Base-by-base conservation (phyloP, 129 eudicot species). In the Logfia minima region DNA sequence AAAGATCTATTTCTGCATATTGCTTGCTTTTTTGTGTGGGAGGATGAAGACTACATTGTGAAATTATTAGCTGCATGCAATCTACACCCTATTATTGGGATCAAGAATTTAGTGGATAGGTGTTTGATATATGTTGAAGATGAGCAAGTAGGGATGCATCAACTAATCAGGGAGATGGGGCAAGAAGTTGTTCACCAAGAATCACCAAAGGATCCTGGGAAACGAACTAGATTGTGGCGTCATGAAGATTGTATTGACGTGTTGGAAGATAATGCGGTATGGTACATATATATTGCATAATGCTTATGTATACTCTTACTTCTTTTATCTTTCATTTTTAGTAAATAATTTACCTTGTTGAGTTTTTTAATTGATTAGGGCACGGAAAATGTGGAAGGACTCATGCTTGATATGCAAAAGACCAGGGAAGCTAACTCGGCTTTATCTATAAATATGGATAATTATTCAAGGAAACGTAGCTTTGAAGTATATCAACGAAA, bases 21-120 rank as follows among this genome's bases (percentile, higher is more conserved):
- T 70, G 71, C 77, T 71, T 71, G 83, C 51, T 79, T 79, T 21
- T 79, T 79, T 79, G 53, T 79, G 31, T 59, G 72, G 29, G 77
- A 79, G 35, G 77, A 79, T 18, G 48, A 79, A 79, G 67, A 71
- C 4, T 61, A 4, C 37, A 64, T 79, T 62, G 41, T 32, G 0
- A 79, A 63, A 18, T 13, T 79, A 28, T 56, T 79, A 23, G 22
- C 31, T 2, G 11, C 8, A 65, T 79, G 66, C 19, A 29, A 72
- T 32, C 48, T 71, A 9, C 24, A 13, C 41, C 35, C 83, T 18
- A 8, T 17, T 13, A 64, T 22, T 48, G 72, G 77, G 28, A 72
- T 79, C 26, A 51, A 45, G n/a, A 75, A 74, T 22, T 64, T 81
- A 3, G 60, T 16, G 19, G 75, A 81, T 75, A 74, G 80, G 41